Base-by-base conservation (phyloP, 2,329 filamentous ascomycete genomes). In the Epichloe scottii region DNA sequence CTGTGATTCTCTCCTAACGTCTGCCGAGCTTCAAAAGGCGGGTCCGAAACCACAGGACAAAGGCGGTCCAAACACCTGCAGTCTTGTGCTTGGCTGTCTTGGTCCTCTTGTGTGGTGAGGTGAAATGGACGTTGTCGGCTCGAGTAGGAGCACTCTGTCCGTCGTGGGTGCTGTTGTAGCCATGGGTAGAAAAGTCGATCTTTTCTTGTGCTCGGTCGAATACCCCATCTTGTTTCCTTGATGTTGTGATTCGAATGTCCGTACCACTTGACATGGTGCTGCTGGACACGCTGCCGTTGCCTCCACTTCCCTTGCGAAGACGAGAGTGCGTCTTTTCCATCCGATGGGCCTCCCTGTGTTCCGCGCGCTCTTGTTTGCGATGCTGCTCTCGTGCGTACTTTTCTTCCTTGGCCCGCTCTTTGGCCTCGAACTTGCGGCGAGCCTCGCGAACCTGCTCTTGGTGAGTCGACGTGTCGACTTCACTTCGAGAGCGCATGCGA, bases 31-130 rank as follows among this genome's bases (percentile, higher is more conserved):
- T 70, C 53, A 71, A 61, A 52, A 71, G 58, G 50, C 68, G 63
- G n/a, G 80, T 84, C 53, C 79, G 71, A 26, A 84, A 62, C 81
- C 81, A 84, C 51, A 84, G 69, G 48, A 84, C 70, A 57, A 84
- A 82, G 21, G 73, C 74, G 7, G 76, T 81, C 79, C 80, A 84
- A 39, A 78, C 73, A 54, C 76, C 71, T 54, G 78, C 77, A 1
- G 79, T 84, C 67, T 76, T 79, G 57, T 71, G 73, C 68, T 82
- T 84, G 52, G 77, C 71, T 7, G 70, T 69, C 58, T 67, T 72
- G 52, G 66, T 67, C 51, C 75, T 68, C 38, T 66, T 63, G 4
- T 66, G 68, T 17, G 40, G 38, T 38, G 65, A 65, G 51, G 71
- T 65, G 51, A 77, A 76, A 14, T 65, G 64, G 17, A 73, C 68